Evolutionary conservation across 176 grass and related monocot species (phyloP), one percentile per base, ranked within the genome.

Genomic region (Bromus sterilis): DNA sequence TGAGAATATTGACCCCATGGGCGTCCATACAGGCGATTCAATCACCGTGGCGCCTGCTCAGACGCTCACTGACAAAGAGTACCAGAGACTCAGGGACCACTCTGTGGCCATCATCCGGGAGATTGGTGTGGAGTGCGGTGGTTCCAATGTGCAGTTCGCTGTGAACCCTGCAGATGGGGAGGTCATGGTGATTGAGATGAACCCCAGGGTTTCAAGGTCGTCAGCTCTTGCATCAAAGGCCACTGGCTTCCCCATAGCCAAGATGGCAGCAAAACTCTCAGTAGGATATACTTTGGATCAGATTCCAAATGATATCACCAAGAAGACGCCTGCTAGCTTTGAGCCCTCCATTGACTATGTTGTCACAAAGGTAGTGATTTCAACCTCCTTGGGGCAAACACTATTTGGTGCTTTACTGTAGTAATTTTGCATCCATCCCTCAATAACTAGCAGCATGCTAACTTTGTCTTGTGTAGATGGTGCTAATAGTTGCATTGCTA

Each of bases 101-200:
- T 87, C 96, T 0, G 89, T 90, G 35, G 96, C 96, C 7, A 99
- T 99, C 81, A 99, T 99, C 76, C 70, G 96, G 16, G 96, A 99
- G 84, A 99, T 99, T 80, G 96, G 96, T 20, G 96, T 99, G 36
- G 96, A 99, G 59, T 99, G 96, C 11, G 96, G 96, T 12, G 96
- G 96, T 10, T 99, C 96, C 46, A 95, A 99, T 72, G 96, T 99
- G 66, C 96, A 99, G 70, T 99, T 99, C 4, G 93, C 96, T 0
- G 89, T 99, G 11, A 99, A 99, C 58, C 96, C 96, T n/a, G 71
- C 70, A 0, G 93, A 99, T 4, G 96, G 96, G 29, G 96, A 99
- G 87, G 96, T 99, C 6, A 99, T 99, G 96, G 63, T 99, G n/a
- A 99, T 99, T 43, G 96, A 99, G 82, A 99, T 99, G 96, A 95